phyloP scores from a whole-genome alignment of 352 stramenopile species.

The Pythium brachiatum region DNA sequence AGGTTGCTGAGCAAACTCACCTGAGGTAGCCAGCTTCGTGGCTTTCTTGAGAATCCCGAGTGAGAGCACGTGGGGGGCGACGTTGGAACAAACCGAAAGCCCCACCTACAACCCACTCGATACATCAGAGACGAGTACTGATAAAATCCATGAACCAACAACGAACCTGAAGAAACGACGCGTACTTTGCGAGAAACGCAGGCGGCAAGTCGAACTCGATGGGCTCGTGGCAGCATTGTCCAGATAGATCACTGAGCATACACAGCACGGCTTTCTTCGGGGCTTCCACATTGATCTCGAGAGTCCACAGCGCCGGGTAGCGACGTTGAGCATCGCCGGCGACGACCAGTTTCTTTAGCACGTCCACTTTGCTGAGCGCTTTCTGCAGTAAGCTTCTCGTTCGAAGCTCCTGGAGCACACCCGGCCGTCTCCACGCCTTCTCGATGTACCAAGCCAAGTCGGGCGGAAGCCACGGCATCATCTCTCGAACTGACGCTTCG shows the following conservation, averaged over 20 bases:
- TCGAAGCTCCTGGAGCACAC: conserved; percentile 10
- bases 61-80: conserved; percentile 6
- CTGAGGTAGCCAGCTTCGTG: neutral
- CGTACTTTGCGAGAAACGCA: conserved; percentile 19
- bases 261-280: neutral
- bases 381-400: neutral
- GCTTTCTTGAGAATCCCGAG: conserved; percentile 7
- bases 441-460: conserved; percentile 20
- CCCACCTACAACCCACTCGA: neutral
- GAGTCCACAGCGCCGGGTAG: conserved; percentile 19
- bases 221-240: conserved; percentile 20
- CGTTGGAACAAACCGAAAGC: conserved; percentile 11
- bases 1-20: neutral
- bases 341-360: conserved; percentile 20
- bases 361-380: conserved; percentile 16
- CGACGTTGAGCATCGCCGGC: conserved; percentile 4
- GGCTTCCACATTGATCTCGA: neutral
- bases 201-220: conserved; percentile 16
- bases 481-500: neutral
- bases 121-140: neutral
- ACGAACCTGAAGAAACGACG: conserved; percentile 8
- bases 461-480: conserved; percentile 10
- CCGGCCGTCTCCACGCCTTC: conserved; percentile 13
- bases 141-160: neutral
- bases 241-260: conserved; percentile 22